phyloP scores from a whole-genome alignment of 176 grass and related monocot species.

The Carex littledalei region DNA sequence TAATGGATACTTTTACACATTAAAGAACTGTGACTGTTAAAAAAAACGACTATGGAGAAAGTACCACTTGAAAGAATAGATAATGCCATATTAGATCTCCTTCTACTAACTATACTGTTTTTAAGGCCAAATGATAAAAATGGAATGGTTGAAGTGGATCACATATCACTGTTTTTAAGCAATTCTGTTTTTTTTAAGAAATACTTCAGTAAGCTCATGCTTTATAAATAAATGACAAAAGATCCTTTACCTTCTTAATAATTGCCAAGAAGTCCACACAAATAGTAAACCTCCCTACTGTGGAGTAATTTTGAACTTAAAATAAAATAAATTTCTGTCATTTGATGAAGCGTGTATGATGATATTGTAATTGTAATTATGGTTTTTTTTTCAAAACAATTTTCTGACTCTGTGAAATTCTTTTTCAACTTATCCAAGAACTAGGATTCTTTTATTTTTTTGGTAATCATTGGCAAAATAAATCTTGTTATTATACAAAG shows the following conservation, averaged over 20 bases:
- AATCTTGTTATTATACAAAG: neutral
- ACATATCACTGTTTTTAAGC: neutral
- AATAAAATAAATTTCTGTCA: neutral
- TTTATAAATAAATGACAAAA: neutral
- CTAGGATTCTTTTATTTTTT: too few relatives aligned
- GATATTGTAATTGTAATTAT: neutral
- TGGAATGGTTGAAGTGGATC: neutral
- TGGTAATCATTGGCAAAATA: too few relatives aligned
- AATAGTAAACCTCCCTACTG: neutral
- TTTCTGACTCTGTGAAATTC: conserved; percentile 4
- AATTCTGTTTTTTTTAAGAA: neutral
- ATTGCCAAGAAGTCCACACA: neutral
- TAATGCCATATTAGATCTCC: neutral
- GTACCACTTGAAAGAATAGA: neutral
- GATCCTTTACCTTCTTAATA: neutral
- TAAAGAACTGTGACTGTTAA: neutral
- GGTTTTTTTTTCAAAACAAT: neutral
- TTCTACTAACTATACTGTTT: neutral
- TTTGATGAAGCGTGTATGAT: neutral
- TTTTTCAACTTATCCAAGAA: conserved; percentile 27
- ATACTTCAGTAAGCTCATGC: neutral
- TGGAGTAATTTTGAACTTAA: neutral
- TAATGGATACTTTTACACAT: neutral
- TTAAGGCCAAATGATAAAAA: neutral
- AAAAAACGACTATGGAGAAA: neutral